Evolutionary conservation across 2,329 filamentous ascomycete genomes (phyloP).

Genomic region (Ophiobolus disseminans): DNA sequence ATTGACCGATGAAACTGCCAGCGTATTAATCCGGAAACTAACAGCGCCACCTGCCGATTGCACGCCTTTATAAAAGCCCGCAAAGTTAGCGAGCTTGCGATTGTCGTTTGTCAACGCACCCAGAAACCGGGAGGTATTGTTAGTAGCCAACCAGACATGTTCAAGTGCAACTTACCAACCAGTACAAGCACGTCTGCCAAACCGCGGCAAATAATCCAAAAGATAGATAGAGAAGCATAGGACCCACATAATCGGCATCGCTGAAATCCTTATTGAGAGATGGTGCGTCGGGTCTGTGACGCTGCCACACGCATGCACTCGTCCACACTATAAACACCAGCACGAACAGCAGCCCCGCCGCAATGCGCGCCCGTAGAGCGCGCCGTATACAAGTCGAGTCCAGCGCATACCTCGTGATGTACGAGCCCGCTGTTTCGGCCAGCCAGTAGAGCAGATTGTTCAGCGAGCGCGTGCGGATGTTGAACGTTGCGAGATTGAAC

Average conservation of each 20-base stretch:
- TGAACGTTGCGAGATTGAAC: neutral
- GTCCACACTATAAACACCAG: neutral
- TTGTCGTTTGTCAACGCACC: neutral
- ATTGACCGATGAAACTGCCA: neutral
- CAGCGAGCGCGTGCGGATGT: neutral
- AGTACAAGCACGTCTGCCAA: neutral
- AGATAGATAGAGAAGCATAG: slow-evolving; percentile 1
- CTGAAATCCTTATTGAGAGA: neutral
- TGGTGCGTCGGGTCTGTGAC: neutral
- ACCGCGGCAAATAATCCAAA: slow-evolving; percentile 1
- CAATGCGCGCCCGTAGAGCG: neutral
- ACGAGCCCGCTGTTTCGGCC: neutral
- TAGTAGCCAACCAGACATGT: neutral
- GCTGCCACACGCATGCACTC: neutral
- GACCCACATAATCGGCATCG: slow-evolving; percentile 1
- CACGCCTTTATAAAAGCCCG: slow-evolving; percentile 1
- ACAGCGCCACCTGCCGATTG: slow-evolving; percentile 1
- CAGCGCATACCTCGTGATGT: neutral
- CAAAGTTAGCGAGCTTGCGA: no score
- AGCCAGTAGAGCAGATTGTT: neutral
- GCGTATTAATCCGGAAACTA: neutral
- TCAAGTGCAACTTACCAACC: neutral
- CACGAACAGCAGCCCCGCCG: neutral
- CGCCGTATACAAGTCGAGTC: neutral
- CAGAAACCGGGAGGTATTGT: neutral